These are phyloP conservation scores for Tuber brumale DNA, from an alignment of 495 filamentous ascomycete species.

Conservation along the genomic window DNA sequence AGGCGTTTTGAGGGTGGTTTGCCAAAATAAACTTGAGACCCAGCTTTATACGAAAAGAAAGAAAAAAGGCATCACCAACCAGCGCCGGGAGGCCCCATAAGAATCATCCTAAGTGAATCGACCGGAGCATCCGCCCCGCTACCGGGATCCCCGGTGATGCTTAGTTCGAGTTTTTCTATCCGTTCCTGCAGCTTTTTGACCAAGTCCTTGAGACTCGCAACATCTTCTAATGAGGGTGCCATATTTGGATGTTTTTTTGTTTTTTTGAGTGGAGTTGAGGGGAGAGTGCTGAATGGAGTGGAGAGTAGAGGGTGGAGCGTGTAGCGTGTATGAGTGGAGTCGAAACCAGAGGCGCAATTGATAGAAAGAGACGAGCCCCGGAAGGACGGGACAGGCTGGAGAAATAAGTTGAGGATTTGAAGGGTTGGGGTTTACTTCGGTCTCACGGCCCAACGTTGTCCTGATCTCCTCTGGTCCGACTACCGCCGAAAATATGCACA, in stretches of 20 bases:
- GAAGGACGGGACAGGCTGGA: conserved; percentile 22
- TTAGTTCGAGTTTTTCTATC: conserved; percentile 74
- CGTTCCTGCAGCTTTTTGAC: conserved; percentile 67
- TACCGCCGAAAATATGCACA: conserved; percentile 3
- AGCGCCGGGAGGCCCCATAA: conserved; percentile 96
- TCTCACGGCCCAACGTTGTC: conserved; percentile 13
- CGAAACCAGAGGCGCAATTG: conserved; percentile 41
- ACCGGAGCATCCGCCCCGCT: conserved; percentile 26
- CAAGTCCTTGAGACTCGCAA: conserved; percentile 39
- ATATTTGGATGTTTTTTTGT: conserved; percentile 48
- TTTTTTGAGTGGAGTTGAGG: conserved; percentile 28
- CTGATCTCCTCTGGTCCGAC: not conserved
- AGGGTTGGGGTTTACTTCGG: conserved; percentile 35
- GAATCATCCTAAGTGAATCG: conserved; percentile 79
- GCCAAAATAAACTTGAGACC: conserved; percentile 23
- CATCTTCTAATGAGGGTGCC: conserved; percentile 77
- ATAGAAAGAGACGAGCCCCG: conserved; percentile 38
- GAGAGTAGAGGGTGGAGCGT: conserved; percentile 6
- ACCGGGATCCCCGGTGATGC: conserved; percentile 51
- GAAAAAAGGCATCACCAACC: conserved; percentile 54
- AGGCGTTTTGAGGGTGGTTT: conserved; percentile 21
- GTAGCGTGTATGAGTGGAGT: conserved; percentile 8
- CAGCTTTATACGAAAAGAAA: conserved; percentile 13
- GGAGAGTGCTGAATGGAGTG: conserved; percentile 15
- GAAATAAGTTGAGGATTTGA: conserved; percentile 41